Evolutionary conservation across 768 basidiomycete species (phyloP).

Genomic region (Russula sp.): DNA sequence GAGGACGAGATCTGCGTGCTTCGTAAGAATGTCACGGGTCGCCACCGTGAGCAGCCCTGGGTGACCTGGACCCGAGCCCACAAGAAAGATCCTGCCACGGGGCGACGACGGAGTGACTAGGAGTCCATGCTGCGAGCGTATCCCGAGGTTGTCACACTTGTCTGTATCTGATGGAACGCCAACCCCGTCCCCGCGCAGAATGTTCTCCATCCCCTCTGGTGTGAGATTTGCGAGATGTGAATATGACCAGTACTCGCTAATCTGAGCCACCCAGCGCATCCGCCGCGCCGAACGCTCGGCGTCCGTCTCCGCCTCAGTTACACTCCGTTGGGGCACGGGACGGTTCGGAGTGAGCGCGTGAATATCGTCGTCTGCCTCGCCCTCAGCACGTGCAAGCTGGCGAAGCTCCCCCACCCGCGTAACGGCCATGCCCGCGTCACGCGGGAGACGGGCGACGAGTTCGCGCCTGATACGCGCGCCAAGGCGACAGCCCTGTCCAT

Average conservation of each 20-base stretch:
- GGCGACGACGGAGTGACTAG: slow-evolving; percentile 26
- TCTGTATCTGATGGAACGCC: slow-evolving; percentile 15
- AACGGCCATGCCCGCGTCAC: slow-evolving; percentile 68
- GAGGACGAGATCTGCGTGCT: slow-evolving; percentile 79
- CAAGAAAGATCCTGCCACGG: slow-evolving; percentile 75
- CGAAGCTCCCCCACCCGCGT: slow-evolving; percentile 67
- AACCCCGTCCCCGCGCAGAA: slow-evolving; percentile 42
- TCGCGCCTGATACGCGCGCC: slow-evolving; percentile 76
- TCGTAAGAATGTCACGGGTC: slow-evolving; percentile 73
- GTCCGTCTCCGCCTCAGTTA: slow-evolving; percentile 39
- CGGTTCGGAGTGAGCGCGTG: slow-evolving; percentile 55
- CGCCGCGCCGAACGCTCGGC: slow-evolving; percentile 45
- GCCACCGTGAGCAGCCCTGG: slow-evolving; percentile 88
- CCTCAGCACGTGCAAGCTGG: slow-evolving; percentile 44
- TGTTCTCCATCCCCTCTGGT: slow-evolving; percentile 57
- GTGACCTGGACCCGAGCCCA: slow-evolving; percentile 94
- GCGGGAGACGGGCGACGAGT: slow-evolving; percentile 68
- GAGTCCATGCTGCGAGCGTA: slow-evolving; percentile 27
- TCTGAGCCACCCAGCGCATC: slow-evolving; percentile 91
- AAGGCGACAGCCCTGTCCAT: slow-evolving; percentile 85
- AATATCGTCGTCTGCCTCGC: slow-evolving; percentile 44
- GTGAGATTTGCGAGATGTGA: slow-evolving; percentile 66
- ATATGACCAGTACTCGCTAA: slow-evolving; percentile 95
- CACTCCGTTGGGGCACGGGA: slow-evolving; percentile 54
- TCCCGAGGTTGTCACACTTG: slow-evolving; percentile 10